A percentile compares a stretch with the other conserved stretches of the same genome.
Evolutionary conservation across 148 eudicot genomes (phyloP).

Genomic region (Salicornia ramosissima): DNA sequence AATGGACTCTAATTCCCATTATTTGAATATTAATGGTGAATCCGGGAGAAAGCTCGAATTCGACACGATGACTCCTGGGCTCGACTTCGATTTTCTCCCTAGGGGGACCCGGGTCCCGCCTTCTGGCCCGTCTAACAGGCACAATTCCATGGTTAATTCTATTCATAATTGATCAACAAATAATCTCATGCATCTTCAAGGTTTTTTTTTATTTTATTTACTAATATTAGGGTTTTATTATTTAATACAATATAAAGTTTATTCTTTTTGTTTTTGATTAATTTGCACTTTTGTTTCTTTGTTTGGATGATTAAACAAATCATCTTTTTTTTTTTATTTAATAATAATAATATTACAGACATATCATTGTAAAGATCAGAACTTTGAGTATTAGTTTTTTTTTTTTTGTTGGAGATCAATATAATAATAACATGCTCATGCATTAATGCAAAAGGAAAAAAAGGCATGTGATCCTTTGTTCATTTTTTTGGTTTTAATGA

Average conservation of each 20-base stretch:
- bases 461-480: background rate
- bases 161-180: constrained; percentile 15
- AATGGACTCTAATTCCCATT: background rate
- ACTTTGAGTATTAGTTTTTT: background rate
- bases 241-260: background rate
- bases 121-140: constrained; percentile 28
- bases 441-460: background rate
- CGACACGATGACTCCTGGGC: background rate
- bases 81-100: constrained; percentile 24
- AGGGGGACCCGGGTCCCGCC: constrained; percentile 15
- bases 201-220: no score
- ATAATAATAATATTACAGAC: background rate
- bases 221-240: background rate
- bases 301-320: background rate
- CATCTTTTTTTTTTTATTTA: no score
- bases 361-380: background rate
- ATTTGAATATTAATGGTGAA: constrained; percentile 3
- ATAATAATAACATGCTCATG: background rate
- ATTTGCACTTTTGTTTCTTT: background rate
- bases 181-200: background rate
- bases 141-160: constrained; percentile 27
- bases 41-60: constrained; percentile 4
- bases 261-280: constrained; percentile 14
- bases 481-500: background rate
- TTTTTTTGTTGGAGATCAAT: background rate